Conservation (phyloP, 2,329 filamentous ascomycete genomes). For the Verruconis gallopava region DNA sequence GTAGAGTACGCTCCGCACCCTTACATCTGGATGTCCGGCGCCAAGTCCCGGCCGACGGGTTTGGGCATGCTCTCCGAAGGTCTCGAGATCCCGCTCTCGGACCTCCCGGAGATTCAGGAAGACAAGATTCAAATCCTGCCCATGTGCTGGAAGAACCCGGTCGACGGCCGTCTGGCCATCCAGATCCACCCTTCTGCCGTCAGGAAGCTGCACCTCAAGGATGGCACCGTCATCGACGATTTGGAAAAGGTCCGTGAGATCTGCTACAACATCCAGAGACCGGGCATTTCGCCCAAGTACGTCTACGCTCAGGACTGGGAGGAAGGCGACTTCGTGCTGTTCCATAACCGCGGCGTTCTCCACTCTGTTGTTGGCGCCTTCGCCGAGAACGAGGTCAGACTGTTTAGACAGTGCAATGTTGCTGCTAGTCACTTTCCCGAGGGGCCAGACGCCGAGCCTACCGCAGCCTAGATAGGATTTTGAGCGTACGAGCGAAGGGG, state of each 20-base stretch:
- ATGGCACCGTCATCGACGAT: slow-evolving; percentile 58
- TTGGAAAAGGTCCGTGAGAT: slow-evolving; percentile 51
- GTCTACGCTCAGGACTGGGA: slow-evolving; percentile 70
- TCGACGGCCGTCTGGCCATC: slow-evolving; percentile 54
- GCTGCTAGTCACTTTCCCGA: slow-evolving; percentile 47
- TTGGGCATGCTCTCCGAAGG: slow-evolving; percentile 58
- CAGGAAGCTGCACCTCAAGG: slow-evolving; percentile 51
- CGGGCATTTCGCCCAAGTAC: slow-evolving; percentile 52
- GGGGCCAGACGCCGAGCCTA: slow-evolving; percentile 2
- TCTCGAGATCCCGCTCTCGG: slow-evolving; percentile 44
- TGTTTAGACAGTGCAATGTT: slow-evolving; percentile 71
- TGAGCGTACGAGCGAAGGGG: too few species aligned
- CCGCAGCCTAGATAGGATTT: too few species aligned
- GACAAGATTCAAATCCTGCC: slow-evolving; percentile 58
- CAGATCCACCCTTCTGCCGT: slow-evolving; percentile 65
- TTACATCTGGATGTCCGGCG: slow-evolving; percentile 68
- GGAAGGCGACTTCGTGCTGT: slow-evolving; percentile 62
- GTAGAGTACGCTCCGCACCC: slow-evolving; percentile 69
- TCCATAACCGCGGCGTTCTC: slow-evolving; percentile 64
- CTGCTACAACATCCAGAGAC: slow-evolving; percentile 60
- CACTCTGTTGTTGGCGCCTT: slow-evolving; percentile 69
- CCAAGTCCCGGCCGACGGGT: slow-evolving; percentile 53
- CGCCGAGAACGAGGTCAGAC: slow-evolving; percentile 54
- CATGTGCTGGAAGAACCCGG: slow-evolving; percentile 66
- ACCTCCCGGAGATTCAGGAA: slow-evolving; percentile 53